phyloP scores from a whole-genome alignment of 352 stramenopile genomes.

The Globisporangium splendens region DNA sequence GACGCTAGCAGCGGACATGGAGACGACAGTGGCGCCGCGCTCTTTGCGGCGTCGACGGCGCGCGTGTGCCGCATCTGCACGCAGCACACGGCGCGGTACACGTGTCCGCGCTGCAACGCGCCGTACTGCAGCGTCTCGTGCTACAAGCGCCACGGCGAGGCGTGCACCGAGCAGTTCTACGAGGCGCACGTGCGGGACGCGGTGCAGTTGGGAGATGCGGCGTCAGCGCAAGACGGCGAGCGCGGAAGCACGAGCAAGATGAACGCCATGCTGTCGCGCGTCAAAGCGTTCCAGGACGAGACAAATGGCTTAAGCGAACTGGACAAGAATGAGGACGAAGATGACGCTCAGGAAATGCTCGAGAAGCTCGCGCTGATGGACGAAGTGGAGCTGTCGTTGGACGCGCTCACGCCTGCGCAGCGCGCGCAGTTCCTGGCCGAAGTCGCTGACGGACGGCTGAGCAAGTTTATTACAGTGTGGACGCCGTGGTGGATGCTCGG shows the following conservation, averaged over 20 bases:
- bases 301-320: background rate
- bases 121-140: constrained; percentile 78
- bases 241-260: constrained; percentile 29
- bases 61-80: constrained; percentile 74
- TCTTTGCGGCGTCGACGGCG: constrained; percentile 26
- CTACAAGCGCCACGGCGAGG: constrained; percentile 65
- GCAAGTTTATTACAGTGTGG: constrained; percentile 64
- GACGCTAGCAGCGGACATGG: background rate
- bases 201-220: constrained; percentile 34
- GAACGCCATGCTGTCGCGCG: constrained; percentile 43
- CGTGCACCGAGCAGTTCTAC: constrained; percentile 80
- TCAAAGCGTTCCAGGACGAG: constrained; percentile 58
- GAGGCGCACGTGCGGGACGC: constrained; percentile 60
- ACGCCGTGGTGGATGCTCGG: constrained; percentile 66
- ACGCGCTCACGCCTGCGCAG: constrained; percentile 55
- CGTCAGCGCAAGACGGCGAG: constrained; percentile 18
- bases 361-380: constrained; percentile 48
- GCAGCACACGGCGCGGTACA: constrained; percentile 60
- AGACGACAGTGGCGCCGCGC: background rate
- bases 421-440: constrained; percentile 57
- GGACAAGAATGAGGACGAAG: constrained; percentile 13
- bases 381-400: constrained; percentile 48
- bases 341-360: constrained; percentile 30
- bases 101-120: constrained; percentile 76
- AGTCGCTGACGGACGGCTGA: constrained; percentile 58